A percentile compares a stretch with the other conserved stretches of the same genome.
These are phyloP conservation scores for Protea cynaroides DNA, from an alignment of 164 flowering plant species.

Conservation along the genomic window DNA sequence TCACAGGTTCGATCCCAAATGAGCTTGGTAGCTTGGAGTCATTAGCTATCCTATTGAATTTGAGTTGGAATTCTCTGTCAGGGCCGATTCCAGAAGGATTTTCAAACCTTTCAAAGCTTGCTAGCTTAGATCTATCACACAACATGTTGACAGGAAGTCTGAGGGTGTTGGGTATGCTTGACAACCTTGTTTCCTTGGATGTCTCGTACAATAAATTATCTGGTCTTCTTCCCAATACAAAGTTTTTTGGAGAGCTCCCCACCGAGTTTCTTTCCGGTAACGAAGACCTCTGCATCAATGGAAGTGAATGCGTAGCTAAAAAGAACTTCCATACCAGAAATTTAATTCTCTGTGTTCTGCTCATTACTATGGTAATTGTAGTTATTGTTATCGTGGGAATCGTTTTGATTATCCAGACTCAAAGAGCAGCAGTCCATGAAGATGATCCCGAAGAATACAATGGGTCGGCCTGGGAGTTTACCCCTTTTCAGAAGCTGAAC, in stretches of 20 bases:
- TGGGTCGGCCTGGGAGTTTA: conserved; percentile 39
- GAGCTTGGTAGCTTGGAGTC: conserved; percentile 44
- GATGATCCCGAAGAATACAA: conserved; percentile 23
- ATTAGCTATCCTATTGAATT: conserved; percentile 45
- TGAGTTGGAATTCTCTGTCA: conserved; percentile 45
- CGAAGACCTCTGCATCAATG: conserved; percentile 33
- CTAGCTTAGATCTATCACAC: conserved; percentile 51
- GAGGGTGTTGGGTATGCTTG: conserved; percentile 32
- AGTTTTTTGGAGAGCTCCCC: conserved; percentile 43
- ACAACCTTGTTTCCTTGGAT: conserved; percentile 54
- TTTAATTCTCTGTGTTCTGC: conserved; percentile 21
- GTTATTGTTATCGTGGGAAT: conserved; percentile 15
- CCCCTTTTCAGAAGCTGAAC: conserved; percentile 53
- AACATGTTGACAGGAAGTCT: conserved; percentile 44
- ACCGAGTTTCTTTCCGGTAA: conserved; percentile 31
- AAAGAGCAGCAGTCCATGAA: conserved; percentile 8
- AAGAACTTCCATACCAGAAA: conserved; percentile 13
- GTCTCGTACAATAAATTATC: conserved; percentile 55
- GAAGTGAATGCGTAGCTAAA: conserved; percentile 18
- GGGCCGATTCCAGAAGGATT: conserved; percentile 45
- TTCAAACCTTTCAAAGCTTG: conserved; percentile 45
- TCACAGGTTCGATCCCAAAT: conserved; percentile 42
- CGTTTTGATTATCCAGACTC: conserved; percentile 17
- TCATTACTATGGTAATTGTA: conserved; percentile 14
- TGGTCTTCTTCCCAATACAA: conserved; percentile 45